Base-by-base conservation (phyloP, 1,284 basidiomycete genomes). In the Kwoniella shivajii region DNA sequence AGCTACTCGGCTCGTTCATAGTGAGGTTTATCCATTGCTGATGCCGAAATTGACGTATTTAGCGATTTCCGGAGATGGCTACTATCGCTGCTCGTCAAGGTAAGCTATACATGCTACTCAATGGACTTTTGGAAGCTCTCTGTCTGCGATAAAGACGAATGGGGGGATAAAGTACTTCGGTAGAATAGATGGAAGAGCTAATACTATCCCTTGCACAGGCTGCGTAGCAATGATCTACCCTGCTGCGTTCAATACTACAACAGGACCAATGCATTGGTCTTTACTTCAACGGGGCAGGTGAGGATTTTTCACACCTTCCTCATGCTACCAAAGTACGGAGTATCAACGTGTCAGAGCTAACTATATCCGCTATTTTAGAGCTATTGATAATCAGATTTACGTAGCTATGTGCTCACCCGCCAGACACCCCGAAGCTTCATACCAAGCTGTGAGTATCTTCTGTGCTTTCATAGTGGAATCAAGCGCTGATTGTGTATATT, bases 201-300 rank as follows among this genome's bases (percentile, higher is more conserved):
- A n/a, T n/a, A 3, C 27, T 24, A 14, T 26, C 13, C 46, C n/a
- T 22, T 47, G 33, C 7, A 31, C 72, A 89, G 92, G 93, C 0
- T 92, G 90, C 61, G 86, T 95, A 57, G 84, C 90, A 11, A 85
- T 98, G 71, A 85, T 99, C 60, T 99, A 98, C 75, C 93, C 93
- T 6, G 77, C 79, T 2, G 81, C 81, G 3, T 82, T 82, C 77
- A 81, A 82, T 67, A 76, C 80, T 60, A 97, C 94, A 0, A 98
- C 95, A 0, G 96, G 96, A 0, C 95, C 95, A 0, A 80, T 97
- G 51, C 92, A 98, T 74, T 99, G 95, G 95, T 92, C 95, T 66
- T 82, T 99, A 1, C 82, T 99, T 11, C 90, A 92, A 71, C 84
- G 90, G 50, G 86, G 87, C 53, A 84, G 93, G 90, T 91, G 67